These are phyloP conservation scores for Calocera cornea DNA, from an alignment of 768 basidiomycete genomes.

Conservation along the genomic window DNA sequence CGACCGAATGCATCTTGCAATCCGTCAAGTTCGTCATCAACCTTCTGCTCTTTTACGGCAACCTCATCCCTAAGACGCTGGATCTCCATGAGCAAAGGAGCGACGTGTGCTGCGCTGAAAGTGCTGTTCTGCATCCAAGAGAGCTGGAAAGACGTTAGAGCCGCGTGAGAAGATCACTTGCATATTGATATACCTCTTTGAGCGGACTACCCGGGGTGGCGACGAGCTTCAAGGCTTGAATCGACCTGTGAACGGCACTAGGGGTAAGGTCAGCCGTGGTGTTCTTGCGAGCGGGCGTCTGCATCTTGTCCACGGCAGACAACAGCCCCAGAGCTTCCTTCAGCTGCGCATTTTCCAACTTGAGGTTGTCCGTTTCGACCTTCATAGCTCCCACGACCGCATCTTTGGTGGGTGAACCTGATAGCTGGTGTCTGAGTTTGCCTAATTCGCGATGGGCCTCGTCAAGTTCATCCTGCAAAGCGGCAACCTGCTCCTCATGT, in stretches of 20 bases:
- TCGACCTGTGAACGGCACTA: not conserved
- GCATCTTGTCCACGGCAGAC: conserved; percentile 10
- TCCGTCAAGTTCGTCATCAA: conserved; percentile 78
- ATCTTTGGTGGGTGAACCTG: conserved; percentile 59
- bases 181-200: conserved; percentile 45
- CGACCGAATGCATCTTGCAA: conserved; percentile 58
- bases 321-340: conserved; percentile 30
- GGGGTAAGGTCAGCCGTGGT: not conserved
- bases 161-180: not conserved
- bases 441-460: conserved; percentile 65
- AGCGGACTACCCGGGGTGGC: conserved; percentile 48
- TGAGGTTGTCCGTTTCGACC: conserved; percentile 56
- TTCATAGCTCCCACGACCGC: conserved; percentile 70
- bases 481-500: conserved; percentile 24
- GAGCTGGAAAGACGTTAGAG: not conserved
- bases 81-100: conserved; percentile 61
- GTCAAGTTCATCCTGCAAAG: conserved; percentile 61
- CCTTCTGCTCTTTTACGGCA: conserved; percentile 64
- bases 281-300: not conserved
- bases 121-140: conserved; percentile 20
- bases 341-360: conserved; percentile 63
- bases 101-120: conserved; percentile 36
- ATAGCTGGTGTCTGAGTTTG: conserved; percentile 47
- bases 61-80: conserved; percentile 60
- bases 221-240: conserved; percentile 6